Evolutionary conservation across 768 basidiomycete species (phyloP).

Genomic region (Xerocomus spinulosus): DNA sequence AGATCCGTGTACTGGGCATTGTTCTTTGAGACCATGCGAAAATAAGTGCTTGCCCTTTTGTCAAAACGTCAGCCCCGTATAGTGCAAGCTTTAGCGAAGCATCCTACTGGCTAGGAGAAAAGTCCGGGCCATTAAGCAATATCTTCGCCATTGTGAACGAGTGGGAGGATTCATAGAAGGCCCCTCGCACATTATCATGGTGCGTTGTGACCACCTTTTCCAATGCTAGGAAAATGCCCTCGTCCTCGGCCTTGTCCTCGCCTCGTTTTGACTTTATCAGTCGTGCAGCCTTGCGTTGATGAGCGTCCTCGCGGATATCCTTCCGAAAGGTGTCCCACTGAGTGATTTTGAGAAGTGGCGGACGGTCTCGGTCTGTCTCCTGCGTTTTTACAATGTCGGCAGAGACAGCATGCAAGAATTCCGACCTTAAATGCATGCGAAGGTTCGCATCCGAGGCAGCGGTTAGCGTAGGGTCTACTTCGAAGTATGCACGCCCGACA

Average conservation of each 20-base stretch:
- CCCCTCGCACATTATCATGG: no score
- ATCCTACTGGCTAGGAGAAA: no score
- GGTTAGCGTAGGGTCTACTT: not conserved
- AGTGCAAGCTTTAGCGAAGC: no score
- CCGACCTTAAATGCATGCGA: not conserved
- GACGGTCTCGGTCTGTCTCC: not conserved
- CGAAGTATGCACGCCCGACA: not conserved
- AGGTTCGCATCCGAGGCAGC: not conserved
- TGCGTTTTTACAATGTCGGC: not conserved
- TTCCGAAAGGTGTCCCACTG: not conserved
- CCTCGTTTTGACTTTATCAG: not conserved
- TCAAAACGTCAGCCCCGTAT: no score
- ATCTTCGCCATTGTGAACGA: constrained; percentile 1
- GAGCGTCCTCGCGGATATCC: not conserved
- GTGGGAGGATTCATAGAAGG: no score
- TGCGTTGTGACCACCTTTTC: not conserved
- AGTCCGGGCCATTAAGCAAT: not conserved
- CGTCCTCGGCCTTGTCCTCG: not conserved
- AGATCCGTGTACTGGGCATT: no score
- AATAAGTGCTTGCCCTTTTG: no score
- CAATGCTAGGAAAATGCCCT: not conserved
- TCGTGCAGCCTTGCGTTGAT: not conserved
- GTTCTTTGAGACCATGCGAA: no score
- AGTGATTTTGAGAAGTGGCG: constrained; percentile 2
- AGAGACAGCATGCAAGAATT: not conserved